Evolutionary conservation across 805 yeast species (phyloP).

Genomic region (Starmerella kuoi): DNA sequence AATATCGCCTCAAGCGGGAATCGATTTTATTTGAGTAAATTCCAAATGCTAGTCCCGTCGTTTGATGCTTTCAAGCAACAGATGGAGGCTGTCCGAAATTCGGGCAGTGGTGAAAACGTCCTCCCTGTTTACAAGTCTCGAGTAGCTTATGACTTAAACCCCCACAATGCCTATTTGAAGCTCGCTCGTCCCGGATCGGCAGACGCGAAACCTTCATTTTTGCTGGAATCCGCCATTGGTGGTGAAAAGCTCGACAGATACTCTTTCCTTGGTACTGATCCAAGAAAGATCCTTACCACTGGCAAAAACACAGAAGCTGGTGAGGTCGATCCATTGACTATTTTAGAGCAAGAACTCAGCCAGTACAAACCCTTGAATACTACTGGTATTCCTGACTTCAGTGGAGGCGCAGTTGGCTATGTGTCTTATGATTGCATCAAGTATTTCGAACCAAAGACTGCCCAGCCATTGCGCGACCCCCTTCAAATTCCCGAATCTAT

Average conservation of each 20-base stretch:
- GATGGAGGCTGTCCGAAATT: conserved; percentile 24
- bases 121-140: conserved; percentile 71
- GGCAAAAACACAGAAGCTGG: conserved; percentile 50
- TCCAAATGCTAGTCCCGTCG: conserved; percentile 41
- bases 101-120: conserved; percentile 40
- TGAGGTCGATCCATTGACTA: conserved; percentile 66
- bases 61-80: conserved; percentile 36
- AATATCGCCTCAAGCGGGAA: too few relatives aligned
- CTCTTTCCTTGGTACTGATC: conserved; percentile 80
- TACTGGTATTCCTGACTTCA: conserved; percentile 66
- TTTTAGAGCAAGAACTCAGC: conserved; percentile 63
- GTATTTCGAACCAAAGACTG: conserved; percentile 89
- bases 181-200: conserved; percentile 52
- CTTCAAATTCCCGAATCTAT: conserved; percentile 82
- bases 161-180: conserved; percentile 81
- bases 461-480: conserved; percentile 60
- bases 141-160: conserved; percentile 68
- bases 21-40: too few relatives aligned
- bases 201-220: conserved; percentile 49
- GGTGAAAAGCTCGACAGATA: conserved; percentile 84
- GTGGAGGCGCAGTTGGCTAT: conserved; percentile 96
- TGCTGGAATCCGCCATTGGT: conserved; percentile 78
- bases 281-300: conserved; percentile 69
- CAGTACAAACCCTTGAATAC: conserved; percentile 55
- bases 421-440: conserved; percentile 93